These are phyloP conservation scores for Capronia coronata DNA, from an alignment of 2,329 filamentous ascomycete species.

Conservation along the genomic window DNA sequence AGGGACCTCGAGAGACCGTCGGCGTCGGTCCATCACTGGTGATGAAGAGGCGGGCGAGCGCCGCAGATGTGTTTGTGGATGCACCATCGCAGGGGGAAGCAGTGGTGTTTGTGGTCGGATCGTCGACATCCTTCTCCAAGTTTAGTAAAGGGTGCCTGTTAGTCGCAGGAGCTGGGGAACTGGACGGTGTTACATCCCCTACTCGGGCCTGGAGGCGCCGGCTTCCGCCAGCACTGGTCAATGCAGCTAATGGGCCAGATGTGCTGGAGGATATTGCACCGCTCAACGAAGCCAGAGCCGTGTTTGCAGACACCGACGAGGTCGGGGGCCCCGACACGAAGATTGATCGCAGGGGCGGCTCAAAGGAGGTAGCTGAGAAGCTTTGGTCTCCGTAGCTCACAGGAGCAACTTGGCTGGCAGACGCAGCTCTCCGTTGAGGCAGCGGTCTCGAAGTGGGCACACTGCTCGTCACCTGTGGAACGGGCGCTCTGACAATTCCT, in stretches of 20 bases:
- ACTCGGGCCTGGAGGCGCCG: slow-evolving; percentile 16
- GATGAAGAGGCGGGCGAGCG: slow-evolving; percentile 31
- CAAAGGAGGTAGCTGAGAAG: slow-evolving; percentile 28
- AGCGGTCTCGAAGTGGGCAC: slow-evolving; percentile 13
- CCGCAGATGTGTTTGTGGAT: slow-evolving; percentile 28
- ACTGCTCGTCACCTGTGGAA: slow-evolving; percentile 12
- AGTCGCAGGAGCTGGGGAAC: slow-evolving; percentile 12
- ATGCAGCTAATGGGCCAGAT: slow-evolving; percentile 29
- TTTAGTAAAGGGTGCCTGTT: slow-evolving; percentile 26
- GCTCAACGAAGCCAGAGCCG: slow-evolving; percentile 33
- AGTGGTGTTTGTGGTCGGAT: slow-evolving; percentile 24
- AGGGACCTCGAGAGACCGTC: slow-evolving; percentile 28
- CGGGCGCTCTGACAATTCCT: slow-evolving; percentile 15
- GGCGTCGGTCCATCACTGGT: slow-evolving; percentile 24
- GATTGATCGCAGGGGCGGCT: slow-evolving; percentile 33
- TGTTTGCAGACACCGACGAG: slow-evolving; percentile 33
- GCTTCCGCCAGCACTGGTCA: slow-evolving; percentile 22
- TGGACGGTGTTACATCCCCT: slow-evolving; percentile 12
- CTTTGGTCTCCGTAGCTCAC: slow-evolving; percentile 14
- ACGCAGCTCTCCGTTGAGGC: slow-evolving; percentile 22
- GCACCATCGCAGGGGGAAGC: slow-evolving; percentile 19
- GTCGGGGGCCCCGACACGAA: slow-evolving; percentile 34
- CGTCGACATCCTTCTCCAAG: slow-evolving; percentile 34
- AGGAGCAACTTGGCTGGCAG: slow-evolving; percentile 18
- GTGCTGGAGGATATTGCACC: slow-evolving; percentile 28